Base-by-base conservation (phyloP, 2,329 filamentous ascomycete genomes). In the Epichloe sibirici region DNA sequence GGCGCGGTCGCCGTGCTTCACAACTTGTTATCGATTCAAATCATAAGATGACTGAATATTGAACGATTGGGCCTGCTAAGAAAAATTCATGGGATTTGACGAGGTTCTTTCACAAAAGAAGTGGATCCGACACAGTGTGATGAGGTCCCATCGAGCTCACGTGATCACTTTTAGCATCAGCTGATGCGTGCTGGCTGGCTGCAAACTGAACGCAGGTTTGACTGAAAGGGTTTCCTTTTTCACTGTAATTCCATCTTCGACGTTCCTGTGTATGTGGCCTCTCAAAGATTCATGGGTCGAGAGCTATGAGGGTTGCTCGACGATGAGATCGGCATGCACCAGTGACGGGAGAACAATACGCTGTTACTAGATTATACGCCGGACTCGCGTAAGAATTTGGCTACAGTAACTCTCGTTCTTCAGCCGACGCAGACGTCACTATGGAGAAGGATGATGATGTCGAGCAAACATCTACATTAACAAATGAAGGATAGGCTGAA, bases 101-200 rank as follows among this genome's bases (percentile, higher is more conserved):
- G 55, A 55, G 57, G 53, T 54, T 37, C 43, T 40, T 50, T 21
- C 23, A 48, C 50, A 38, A 48, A 45, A 58, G 58, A 57, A 59
- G 57, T 57, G 58, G 58, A 49, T 13, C 46, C 5, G 31, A 39
- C 13, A n/a, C 49, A 3, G n/a, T n/a, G 9, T 38, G 25, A 11
- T 23, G 37, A 46, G 40, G 48, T 47, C 21, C 8, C 13, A n/a
- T 2, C 21, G 8, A 21, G 5, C 43, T 59, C 58, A 59, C 57
- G 58, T 59, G 58, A 57, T 44, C n/a, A 21, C 21, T 25, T 11
- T 28, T 11, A 3, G 9, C 15, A 34, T 9, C 43, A 34, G 13
- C 12, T 38, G 15, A 12, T 3, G 37, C 15, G 28, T 31, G 28
- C 28, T 31, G 28, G 28, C 28, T 31, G 28, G 3, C 8, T 31